Conservation (phyloP, 176 grass and related monocot genomes). For the Leersia perrieri region DNA sequence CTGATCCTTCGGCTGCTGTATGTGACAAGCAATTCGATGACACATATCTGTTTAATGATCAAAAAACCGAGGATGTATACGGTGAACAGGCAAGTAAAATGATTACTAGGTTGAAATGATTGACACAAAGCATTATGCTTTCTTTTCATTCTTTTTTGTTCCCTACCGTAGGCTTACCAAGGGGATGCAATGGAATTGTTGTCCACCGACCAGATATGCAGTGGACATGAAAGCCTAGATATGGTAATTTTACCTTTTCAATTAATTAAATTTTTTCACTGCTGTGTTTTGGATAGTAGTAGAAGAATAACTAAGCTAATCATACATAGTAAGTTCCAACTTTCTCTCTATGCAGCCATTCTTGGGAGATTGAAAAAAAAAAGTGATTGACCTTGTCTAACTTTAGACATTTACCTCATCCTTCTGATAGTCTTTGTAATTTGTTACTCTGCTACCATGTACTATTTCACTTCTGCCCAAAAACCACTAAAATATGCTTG, state of each 20-base stretch:
- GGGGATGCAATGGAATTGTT: conserved; percentile 51
- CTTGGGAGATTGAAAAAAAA: background rate
- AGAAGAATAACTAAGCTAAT: background rate
- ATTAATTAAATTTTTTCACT: background rate
- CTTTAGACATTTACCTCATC: background rate
- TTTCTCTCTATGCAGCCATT: background rate
- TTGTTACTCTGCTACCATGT: background rate
- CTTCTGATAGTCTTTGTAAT: background rate
- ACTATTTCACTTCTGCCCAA: background rate
- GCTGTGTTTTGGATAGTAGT: background rate
- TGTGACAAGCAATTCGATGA: conserved; percentile 40
- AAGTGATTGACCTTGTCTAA: background rate
- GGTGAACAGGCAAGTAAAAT: conserved; percentile 50
- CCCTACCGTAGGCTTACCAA: conserved; percentile 47
- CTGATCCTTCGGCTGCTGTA: conserved; percentile 30
- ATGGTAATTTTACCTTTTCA: conserved; percentile 46
- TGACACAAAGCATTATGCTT: background rate
- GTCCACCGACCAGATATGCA: conserved; percentile 37
- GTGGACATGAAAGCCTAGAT: conserved; percentile 33
- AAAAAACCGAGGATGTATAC: conserved; percentile 37
- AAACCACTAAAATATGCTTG: conserved; percentile 17
- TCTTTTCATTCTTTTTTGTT: conserved; percentile 6
- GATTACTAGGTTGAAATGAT: background rate
- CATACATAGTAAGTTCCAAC: conserved; percentile 7
- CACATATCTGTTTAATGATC: conserved; percentile 38